Base-by-base conservation (phyloP, 2,329 filamentous ascomycete genomes). In the Stagonosporopsis vannaccii region DNA sequence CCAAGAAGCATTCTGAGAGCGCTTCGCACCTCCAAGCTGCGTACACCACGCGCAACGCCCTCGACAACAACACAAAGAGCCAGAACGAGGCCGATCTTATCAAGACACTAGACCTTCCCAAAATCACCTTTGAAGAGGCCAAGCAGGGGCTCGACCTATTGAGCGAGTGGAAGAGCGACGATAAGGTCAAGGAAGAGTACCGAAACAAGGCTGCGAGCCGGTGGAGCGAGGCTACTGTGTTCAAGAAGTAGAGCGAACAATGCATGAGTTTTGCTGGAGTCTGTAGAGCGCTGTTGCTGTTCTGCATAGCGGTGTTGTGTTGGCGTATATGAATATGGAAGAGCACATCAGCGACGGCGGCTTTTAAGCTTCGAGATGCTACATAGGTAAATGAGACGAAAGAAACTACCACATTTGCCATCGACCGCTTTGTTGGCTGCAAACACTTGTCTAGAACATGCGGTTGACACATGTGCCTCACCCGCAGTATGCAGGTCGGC, bases 21-120 rank as follows among this genome's bases (percentile, higher is more conserved):
- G 79, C 85, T 6, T 62, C 79, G 15, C 86, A 91, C 69, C 79
- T 88, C 3, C 84, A 90, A 51, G 83, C 88, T 2, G 87, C 82
- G 32, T 82, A 91, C 51, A 83, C 83, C 52, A 82, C 83, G 22
- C 84, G 85, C 59, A 82, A 82, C 56, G 65, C 86, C 1, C 77
- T 93, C 17, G 84, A 86, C 33, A 76, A 80, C 12, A 84, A 82
- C 40, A 82, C 85, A 30, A 81, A 84, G 68, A 67, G 78, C 2
- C 79, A 84, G 67, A 82, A 79, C 54, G 89, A 90, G 68, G 83
- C 87, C 71, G 84, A 87, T 33, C 75, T 92, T n/a, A 68, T 81
- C n/a, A 80, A 79, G n/a, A 79, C 85, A 9, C 74, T 91, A 12
- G 80, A 84, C 23, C 68, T 84, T 6, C 73, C 82, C 4, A 75